Base-by-base conservation (phyloP, 2,329 filamentous ascomycete species). In the Alternaria arbusti region DNA sequence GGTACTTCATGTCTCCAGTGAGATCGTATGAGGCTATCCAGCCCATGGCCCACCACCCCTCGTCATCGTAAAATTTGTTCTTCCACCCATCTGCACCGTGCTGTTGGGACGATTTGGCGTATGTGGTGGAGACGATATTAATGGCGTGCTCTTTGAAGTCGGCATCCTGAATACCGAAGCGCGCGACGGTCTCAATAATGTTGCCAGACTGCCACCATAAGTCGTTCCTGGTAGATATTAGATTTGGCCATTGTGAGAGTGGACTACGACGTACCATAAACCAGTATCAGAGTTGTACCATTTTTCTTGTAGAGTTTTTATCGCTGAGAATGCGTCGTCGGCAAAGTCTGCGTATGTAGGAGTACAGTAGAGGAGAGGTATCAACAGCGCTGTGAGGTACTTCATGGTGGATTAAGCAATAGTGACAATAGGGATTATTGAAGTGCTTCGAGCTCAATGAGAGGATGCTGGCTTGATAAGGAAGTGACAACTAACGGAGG, bases 41-140 rank as follows among this genome's bases (percentile, higher is more conserved):
- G 17, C 82, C 87, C 61, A 89, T 81, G 10, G 84, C 87, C 88
- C 88, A 90, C 88, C 88, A 89, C n/a, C 86, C 84, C 71, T 87
- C 85, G 69, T 89, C 88, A 65, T 90, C 88, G 66, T 87, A 88
- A 62, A 79, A 88, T 7, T 84, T 82, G 63, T 87, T 86, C 59
- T 84, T 74, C 70, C 86, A 87, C 20, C 66, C 63, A 0, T 62
- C 73, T 28, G 67, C 70, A 12, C 71, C 73, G 11, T 68, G 61
- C 43, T 70, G 70, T 17, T 77, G 73, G 11, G 66, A 63, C 0
- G 75, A 74, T 51, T 79, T 79, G 30, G 69, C 63, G 55, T 75
- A 78, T 15, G 78, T 80, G 59, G 75, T 80, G 55, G 71, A 70
- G 26, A 78, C 61, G 30, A 79, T 77, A 44, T 74, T 64, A 10